phyloP scores from a whole-genome alignment of 805 yeast species.

The Scheffersomyces stipitis region DNA sequence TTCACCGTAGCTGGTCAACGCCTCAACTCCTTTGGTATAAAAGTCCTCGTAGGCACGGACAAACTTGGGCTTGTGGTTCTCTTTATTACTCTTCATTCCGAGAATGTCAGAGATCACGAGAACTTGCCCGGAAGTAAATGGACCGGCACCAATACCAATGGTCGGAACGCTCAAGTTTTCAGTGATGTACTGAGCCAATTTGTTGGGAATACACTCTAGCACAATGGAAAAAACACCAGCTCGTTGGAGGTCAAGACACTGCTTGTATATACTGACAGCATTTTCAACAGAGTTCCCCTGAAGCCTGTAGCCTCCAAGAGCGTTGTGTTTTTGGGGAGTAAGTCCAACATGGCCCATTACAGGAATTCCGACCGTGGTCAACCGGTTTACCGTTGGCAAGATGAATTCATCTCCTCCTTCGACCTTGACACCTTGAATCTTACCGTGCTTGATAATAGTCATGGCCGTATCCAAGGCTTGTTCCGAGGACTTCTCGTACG shows the following conservation, averaged over 20 bases:
- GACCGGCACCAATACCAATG: conserved; percentile 96
- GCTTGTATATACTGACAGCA: conserved; percentile 59
- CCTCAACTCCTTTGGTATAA: conserved; percentile 46
- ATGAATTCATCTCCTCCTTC: conserved; percentile 74
- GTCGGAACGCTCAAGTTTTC: conserved; percentile 65
- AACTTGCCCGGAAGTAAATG: conserved; percentile 81
- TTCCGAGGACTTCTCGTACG: conserved; percentile 63
- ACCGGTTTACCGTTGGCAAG: conserved; percentile 49
- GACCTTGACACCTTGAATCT: conserved; percentile 73
- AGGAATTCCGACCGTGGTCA: conserved; percentile 75
- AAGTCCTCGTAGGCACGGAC: conserved; percentile 67
- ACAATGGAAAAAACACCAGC: conserved; percentile 78
- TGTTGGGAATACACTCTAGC: conserved; percentile 83
- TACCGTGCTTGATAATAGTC: conserved; percentile 51
- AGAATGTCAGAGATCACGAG: conserved; percentile 82
- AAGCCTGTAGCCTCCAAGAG: conserved; percentile 83
- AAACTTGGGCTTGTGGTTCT: conserved; percentile 59
- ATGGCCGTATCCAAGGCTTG: conserved; percentile 65
- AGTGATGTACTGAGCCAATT: conserved; percentile 66
- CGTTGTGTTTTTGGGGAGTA: conserved; percentile 82
- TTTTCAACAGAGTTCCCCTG: conserved; percentile 65
- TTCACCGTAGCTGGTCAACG: conserved; percentile 50
- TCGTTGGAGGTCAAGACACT: conserved; percentile 66
- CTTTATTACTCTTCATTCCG: conserved; percentile 63
- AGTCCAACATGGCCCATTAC: conserved; percentile 91